Evolutionary conservation across 495 filamentous ascomycete genomes (phyloP), one percentile per base, ranked within the genome.

Genomic region (Hypoxylon subgilvum): DNA sequence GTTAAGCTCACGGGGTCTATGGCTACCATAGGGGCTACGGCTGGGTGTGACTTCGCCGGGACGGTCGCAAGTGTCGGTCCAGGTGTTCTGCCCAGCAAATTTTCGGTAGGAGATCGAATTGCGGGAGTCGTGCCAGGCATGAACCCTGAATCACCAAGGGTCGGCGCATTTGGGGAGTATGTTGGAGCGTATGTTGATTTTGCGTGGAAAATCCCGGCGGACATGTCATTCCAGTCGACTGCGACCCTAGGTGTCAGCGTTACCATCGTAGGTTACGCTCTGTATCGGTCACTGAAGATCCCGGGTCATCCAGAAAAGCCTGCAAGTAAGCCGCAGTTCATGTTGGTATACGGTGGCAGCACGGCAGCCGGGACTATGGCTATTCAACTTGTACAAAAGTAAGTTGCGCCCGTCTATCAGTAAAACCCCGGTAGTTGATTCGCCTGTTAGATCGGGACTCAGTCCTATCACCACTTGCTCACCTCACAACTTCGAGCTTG

Each of bases 121-220:
- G 19, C 25, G 4, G 52, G 82, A 10, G 72, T 78, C 35, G 66
- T 70, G 1, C 78, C 79, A 31, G 83, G 82, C 13, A 60, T 41
- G 6, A 80, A 83, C 51, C 52, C 69, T 7, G 52, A 65, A 1
- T 52, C 76, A 32, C 72, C 67, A 5, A 72, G 76, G 9, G 67
- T 73, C 23, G 84, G 84, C 2, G 58, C 74, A 2, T 87, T 86
- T 56, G 80, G 74, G 3, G 73, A 83, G 47, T 82, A 83, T 44
- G 67, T 78, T 6, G 68, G 69, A 5, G 78, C 70, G 21, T 78
- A 35, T 3, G 77, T 72, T 1, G 75, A 79, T 31, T 6, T 81
- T 9, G 63, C 70, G 47, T 64, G 77, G 13, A 71, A 70, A 34
- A 71, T 85, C 10, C 77, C 81, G 1, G 74, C 76, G 4, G 53